A percentile compares a stretch with the other conserved stretches of the same genome.
phyloP scores from a whole-genome alignment of 768 basidiomycete genomes.

The Boletus patriciae region DNA sequence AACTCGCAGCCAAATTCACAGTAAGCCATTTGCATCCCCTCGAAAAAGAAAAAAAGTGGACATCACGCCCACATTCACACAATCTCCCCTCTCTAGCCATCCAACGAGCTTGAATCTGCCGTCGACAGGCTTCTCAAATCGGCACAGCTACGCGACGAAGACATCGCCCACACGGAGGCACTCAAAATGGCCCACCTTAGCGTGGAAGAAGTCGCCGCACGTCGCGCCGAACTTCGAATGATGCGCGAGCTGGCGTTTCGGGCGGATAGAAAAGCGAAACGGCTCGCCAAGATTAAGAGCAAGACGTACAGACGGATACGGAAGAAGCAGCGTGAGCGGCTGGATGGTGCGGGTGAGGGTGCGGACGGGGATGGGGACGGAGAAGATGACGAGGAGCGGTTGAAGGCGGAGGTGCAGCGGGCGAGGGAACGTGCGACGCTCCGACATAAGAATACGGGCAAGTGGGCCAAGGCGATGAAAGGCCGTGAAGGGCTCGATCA shows the following conservation, averaged over 20 bases:
- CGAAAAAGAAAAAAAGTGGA: too few species aligned
- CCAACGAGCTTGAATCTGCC: slow-evolving; percentile 80
- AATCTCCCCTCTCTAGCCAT: slow-evolving; percentile 50
- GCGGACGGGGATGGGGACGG: slow-evolving; percentile 23
- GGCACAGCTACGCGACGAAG: slow-evolving; percentile 81
- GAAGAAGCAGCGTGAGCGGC: slow-evolving; percentile 71
- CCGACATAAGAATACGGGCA: slow-evolving; percentile 83
- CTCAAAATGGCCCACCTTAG: slow-evolving; percentile 79
- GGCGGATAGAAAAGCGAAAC: slow-evolving; percentile 85
- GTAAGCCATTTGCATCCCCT: slow-evolving; percentile 38
- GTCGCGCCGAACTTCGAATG: slow-evolving; percentile 77
- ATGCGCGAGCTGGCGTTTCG: slow-evolving; percentile 95
- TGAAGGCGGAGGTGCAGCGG: slow-evolving; percentile 75
- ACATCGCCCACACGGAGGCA: slow-evolving; percentile 78
- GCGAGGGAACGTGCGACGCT: slow-evolving; percentile 90
- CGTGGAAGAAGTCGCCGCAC: slow-evolving; percentile 81
- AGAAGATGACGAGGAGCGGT: slow-evolving; percentile 47
- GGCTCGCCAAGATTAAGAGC: slow-evolving; percentile 93
- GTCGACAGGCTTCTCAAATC: slow-evolving; percentile 78
- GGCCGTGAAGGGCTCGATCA: slow-evolving; percentile 65
- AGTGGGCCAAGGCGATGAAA: slow-evolving; percentile 81
- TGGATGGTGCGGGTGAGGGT: slow-evolving; percentile 47
- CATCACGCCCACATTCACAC: not conserved
- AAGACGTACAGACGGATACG: slow-evolving; percentile 87
- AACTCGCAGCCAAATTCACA: slow-evolving; percentile 83